Evolutionary conservation across 208 protist species (phyloP).

Genomic region (Vickermania ingenoplastis): DNA sequence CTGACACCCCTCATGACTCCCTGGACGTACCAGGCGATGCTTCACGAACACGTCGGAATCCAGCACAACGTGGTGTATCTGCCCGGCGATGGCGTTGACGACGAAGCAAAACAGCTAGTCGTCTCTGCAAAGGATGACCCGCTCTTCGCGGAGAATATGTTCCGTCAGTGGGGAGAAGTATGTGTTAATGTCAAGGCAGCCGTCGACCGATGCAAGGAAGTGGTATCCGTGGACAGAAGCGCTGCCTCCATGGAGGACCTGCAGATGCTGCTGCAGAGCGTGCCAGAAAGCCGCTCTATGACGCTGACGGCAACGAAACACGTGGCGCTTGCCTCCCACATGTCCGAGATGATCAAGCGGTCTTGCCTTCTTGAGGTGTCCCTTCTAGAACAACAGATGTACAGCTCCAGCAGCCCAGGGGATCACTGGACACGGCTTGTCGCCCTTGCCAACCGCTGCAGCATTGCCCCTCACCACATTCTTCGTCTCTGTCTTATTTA

Average conservation of each 20-base stretch:
- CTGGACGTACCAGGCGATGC: slow-evolving; percentile 99
- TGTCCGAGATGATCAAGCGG: slow-evolving; percentile 73
- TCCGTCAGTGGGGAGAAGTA: slow-evolving; percentile 96
- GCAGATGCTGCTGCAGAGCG: slow-evolving; percentile 75
- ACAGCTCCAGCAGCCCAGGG: slow-evolving; percentile 37
- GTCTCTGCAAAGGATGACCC: slow-evolving; percentile 88
- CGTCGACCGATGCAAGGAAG: slow-evolving; percentile 90
- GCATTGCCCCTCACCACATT: slow-evolving; percentile 28
- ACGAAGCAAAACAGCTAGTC: slow-evolving; percentile 59
- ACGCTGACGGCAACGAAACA: slow-evolving; percentile 82
- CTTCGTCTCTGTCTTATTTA: slow-evolving; percentile 77
- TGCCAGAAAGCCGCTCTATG: slow-evolving; percentile 73
- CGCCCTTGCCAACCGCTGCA: slow-evolving; percentile 23
- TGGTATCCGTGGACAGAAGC: slow-evolving; percentile 63
- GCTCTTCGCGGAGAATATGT: slow-evolving; percentile 95
- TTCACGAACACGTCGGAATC: slow-evolving; percentile 96
- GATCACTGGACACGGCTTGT: slow-evolving; percentile 67
- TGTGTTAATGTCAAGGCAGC: slow-evolving; percentile 91
- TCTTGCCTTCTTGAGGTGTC: slow-evolving; percentile 86
- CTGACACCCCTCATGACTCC: slow-evolving; percentile 96
- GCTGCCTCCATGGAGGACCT: slow-evolving; percentile 85
- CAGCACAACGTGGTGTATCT: slow-evolving; percentile 86
- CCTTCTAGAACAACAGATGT: slow-evolving; percentile 95
- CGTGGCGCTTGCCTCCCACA: slow-evolving; percentile 58
- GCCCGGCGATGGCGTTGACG: slow-evolving; percentile 6